These are phyloP conservation scores for Pyronema domesticum DNA, from an alignment of 495 filamentous ascomycete genomes.

Conservation along the genomic window DNA sequence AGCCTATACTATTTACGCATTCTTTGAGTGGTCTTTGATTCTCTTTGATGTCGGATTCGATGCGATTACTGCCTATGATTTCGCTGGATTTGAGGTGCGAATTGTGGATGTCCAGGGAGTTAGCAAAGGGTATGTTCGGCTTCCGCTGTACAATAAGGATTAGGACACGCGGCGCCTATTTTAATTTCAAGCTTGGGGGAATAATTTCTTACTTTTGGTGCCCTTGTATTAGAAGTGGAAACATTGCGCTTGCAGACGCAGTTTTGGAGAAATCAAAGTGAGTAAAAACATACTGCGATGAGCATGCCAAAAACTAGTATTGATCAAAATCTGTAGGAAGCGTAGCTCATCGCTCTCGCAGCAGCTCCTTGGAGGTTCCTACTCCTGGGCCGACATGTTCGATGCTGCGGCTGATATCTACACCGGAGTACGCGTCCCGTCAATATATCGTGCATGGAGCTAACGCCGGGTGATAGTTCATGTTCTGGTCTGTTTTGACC, in stretches of 20 bases:
- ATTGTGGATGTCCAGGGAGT: constrained; percentile 75
- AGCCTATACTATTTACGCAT: constrained; percentile 98
- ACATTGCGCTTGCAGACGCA: constrained; percentile 41
- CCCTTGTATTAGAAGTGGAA: constrained; percentile 8
- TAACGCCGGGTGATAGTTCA: constrained; percentile 40
- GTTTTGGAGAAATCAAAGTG: constrained; percentile 56
- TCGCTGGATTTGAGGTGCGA: constrained; percentile 73
- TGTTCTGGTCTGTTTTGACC: constrained; percentile 91
- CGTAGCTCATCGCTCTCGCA: constrained; percentile 33
- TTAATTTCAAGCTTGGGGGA: constrained; percentile 19
- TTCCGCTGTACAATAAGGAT: constrained; percentile 50
- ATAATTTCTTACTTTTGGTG: constrained; percentile 8
- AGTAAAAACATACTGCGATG: constrained; percentile 36
- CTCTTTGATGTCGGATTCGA: constrained; percentile 93
- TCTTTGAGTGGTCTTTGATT: constrained; percentile 95
- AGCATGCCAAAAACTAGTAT: not conserved
- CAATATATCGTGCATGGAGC: constrained; percentile 2
- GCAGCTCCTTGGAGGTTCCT: constrained; percentile 50
- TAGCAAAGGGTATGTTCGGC: constrained; percentile 99
- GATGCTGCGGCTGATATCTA: constrained; percentile 82
- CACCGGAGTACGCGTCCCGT: constrained; percentile 50
- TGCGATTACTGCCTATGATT: constrained; percentile 90
- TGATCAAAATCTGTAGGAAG: constrained; percentile 39
- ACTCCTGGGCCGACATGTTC: constrained; percentile 55
- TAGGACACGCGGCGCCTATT: constrained; percentile 34